Evolutionary conservation across 2,329 filamentous ascomycete genomes (phyloP).

Genomic region (Neopestalotiopsis sp.): DNA sequence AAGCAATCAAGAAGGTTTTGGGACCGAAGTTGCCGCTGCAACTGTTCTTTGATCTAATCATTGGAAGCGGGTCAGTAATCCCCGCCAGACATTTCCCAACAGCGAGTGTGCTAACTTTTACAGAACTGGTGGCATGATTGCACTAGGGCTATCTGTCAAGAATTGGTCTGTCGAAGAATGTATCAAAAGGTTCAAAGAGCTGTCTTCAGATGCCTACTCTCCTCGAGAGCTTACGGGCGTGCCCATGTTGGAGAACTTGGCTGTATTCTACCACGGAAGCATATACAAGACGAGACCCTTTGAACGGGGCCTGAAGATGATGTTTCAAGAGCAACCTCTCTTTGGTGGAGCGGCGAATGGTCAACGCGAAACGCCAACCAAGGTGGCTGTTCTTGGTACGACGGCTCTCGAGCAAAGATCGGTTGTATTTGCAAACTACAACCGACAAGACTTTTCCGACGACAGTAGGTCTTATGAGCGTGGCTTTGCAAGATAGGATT

Average conservation of each 20-base stretch:
- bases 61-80: constrained; percentile 32
- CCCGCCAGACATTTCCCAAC: constrained; percentile 12
- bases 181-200: constrained; percentile 35
- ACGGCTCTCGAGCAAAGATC: constrained; percentile 27
- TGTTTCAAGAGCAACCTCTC: constrained; percentile 33
- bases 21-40: constrained; percentile 34
- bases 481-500: background rate
- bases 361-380: constrained; percentile 27
- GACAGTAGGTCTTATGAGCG: constrained; percentile 23
- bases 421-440: constrained; percentile 37
- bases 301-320: constrained; percentile 28
- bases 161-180: constrained; percentile 35
- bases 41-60: constrained; percentile 37
- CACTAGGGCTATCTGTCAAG: constrained; percentile 34
- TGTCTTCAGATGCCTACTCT: constrained; percentile 32
- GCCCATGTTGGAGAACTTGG: constrained; percentile 32
- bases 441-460: constrained; percentile 30
- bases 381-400: constrained; percentile 33
- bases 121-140: constrained; percentile 35
- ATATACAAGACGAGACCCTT: constrained; percentile 35
- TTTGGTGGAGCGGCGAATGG: constrained; percentile 30
- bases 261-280: constrained; percentile 35
- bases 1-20: constrained; percentile 33
- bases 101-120: background rate
- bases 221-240: constrained; percentile 34